Percentiles rank a stretch among this genome's conserved stretches.
phyloP scores from a whole-genome alignment of 2,329 filamentous ascomycete genomes.

The Fusarium sp. region DNA sequence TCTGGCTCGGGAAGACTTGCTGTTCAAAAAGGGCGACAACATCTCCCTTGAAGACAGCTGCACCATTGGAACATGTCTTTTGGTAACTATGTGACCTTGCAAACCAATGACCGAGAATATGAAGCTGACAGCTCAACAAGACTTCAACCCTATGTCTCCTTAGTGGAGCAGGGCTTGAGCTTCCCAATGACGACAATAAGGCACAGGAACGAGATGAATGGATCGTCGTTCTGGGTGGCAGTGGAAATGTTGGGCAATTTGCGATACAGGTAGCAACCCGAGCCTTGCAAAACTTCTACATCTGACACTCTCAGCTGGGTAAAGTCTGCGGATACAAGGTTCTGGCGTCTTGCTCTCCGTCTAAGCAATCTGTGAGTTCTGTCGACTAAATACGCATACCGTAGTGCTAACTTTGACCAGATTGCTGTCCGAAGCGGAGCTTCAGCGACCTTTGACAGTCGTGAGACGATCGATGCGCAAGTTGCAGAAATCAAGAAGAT shows the following conservation, averaged over 20 bases:
- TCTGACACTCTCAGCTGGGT: constrained; percentile 42
- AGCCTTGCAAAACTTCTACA: accelerated
- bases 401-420: constrained; percentile 17
- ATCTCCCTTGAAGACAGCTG: constrained; percentile 46
- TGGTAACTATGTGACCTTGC: constrained; percentile 37
- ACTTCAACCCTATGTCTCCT: constrained; percentile 50
- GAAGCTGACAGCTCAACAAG: constrained; percentile 1
- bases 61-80: constrained; percentile 49
- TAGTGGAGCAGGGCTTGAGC: constrained; percentile 39
- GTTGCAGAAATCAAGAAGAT: constrained; percentile 45
- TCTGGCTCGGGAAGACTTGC: constrained; percentile 49
- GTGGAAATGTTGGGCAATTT: constrained; percentile 50
- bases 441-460: constrained; percentile 48
- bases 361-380: constrained; percentile 39
- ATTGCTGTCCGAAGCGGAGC: constrained; percentile 45
- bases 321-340: constrained; percentile 51
- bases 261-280: constrained; percentile 43
- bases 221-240: constrained; percentile 51
- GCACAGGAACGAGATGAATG: constrained; percentile 46
- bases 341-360: constrained; percentile 49
- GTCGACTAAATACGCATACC: neutral
- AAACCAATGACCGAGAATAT: neutral
- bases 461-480: constrained; percentile 44
- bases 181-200: constrained; percentile 33
- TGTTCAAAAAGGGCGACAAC: constrained; percentile 45